Percentiles rank a stretch among this genome's conserved stretches.
Evolutionary conservation across 805 yeast species (phyloP).

Genomic region (Maudiozyma turicensis): DNA sequence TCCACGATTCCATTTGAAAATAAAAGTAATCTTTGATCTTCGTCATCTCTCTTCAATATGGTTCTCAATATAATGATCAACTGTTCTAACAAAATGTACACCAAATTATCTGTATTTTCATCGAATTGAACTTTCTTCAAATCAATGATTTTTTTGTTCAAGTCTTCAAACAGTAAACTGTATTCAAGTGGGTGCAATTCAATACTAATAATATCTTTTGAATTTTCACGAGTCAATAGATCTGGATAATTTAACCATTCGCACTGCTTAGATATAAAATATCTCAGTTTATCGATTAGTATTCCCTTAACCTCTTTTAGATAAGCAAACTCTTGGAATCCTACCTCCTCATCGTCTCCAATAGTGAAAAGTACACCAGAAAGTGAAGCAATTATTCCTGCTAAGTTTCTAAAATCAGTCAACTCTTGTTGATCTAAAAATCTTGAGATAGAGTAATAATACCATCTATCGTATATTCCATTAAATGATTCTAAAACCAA

Average conservation of each 20-base stretch:
- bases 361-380: conserved; percentile 48
- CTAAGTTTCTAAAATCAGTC: conserved; percentile 49
- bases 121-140: conserved; percentile 15
- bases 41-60: conserved; percentile 24
- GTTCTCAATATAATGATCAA: conserved; percentile 35
- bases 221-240: conserved; percentile 51
- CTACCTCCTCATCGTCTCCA: conserved; percentile 10
- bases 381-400: conserved; percentile 62
- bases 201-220: conserved; percentile 55
- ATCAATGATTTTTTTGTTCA: conserved; percentile 30
- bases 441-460: conserved; percentile 8
- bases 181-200: conserved; percentile 51
- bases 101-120: conserved; percentile 11
- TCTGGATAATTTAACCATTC: conserved; percentile 36
- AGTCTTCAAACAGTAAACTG: conserved; percentile 35
- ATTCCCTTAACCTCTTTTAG: conserved; percentile 18
- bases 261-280: conserved; percentile 41
- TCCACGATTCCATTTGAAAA: conserved; percentile 26
- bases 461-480: conserved; percentile 30
- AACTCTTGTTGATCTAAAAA: conserved; percentile 29
- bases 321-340: conserved; percentile 5
- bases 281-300: conserved; percentile 31
- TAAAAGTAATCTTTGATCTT: conserved; percentile 16
- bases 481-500: conserved; percentile 24
- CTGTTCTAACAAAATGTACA: conserved; percentile 36